A percentile compares a stretch with the other conserved stretches of the same genome.
These are phyloP conservation scores for Geosmithia putterillii DNA, from an alignment of 2,329 filamentous ascomycete species.

Conservation along the genomic window DNA sequence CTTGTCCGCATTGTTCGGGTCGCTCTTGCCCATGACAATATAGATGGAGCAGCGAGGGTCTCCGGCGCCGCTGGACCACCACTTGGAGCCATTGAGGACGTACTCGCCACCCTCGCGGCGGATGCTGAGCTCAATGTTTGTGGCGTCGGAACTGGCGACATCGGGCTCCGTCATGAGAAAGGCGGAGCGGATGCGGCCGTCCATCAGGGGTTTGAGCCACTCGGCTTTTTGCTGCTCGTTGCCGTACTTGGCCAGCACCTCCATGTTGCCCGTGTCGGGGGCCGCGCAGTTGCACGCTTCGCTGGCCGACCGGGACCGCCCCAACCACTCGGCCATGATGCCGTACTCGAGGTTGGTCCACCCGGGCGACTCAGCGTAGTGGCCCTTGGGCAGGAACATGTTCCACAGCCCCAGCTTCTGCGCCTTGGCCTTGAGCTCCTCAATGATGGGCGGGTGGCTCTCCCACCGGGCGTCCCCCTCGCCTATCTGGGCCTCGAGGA, in stretches of 20 bases:
- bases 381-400: constrained; percentile 89
- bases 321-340: constrained; percentile 91
- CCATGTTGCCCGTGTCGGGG: constrained; percentile 92
- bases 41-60: constrained; percentile 89
- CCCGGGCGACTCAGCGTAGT: constrained; percentile 90
- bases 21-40: constrained; percentile 92
- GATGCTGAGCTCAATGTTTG: constrained; percentile 81
- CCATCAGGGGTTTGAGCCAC: constrained; percentile 72
- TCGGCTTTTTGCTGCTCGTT: constrained; percentile 72
- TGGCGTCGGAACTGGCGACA: constrained; percentile 81
- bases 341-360: constrained; percentile 96
- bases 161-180: constrained; percentile 93
- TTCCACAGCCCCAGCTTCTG: constrained; percentile 86
- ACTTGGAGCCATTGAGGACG: constrained; percentile 92
- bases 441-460: constrained; percentile 66
- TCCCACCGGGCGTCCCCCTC: constrained; percentile 68
- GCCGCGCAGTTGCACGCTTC: constrained; percentile 86
- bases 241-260: constrained; percentile 85
- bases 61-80: constrained; percentile 95
- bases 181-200: constrained; percentile 76
- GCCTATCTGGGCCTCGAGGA: constrained; percentile 71
- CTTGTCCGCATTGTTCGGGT: constrained; percentile 58
- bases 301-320: constrained; percentile 70
- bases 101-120: constrained; percentile 75
- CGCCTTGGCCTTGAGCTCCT: constrained; percentile 80